phyloP scores from a whole-genome alignment of 1,284 basidiomycete genomes.

The Microbotryomycetes sp. region DNA sequence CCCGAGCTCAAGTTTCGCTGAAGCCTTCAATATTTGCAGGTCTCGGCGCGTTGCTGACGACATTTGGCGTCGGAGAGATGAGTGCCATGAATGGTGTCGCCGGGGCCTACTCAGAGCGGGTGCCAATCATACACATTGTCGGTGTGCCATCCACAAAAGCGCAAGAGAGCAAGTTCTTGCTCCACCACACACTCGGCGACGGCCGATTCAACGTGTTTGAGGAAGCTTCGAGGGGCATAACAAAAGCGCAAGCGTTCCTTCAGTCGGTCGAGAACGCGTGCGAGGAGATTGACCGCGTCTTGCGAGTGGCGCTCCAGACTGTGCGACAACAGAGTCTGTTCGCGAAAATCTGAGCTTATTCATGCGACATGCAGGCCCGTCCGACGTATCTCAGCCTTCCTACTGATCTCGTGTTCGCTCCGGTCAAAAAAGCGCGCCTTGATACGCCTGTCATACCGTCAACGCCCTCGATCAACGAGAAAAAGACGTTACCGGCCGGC shows the following conservation, averaged over 20 bases:
- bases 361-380: slow-evolving; percentile 52
- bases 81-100: slow-evolving; percentile 72
- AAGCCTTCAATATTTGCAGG: background rate
- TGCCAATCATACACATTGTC: slow-evolving; percentile 86
- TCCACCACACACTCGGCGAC: slow-evolving; percentile 64
- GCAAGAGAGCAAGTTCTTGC: slow-evolving; percentile 48
- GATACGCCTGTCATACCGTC: slow-evolving; percentile 50
- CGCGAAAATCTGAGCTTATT: background rate
- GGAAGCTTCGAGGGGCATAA: slow-evolving; percentile 68
- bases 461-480: slow-evolving; percentile 6
- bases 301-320: slow-evolving; percentile 59
- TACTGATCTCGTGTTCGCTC: slow-evolving; percentile 59
- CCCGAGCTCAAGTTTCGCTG: background rate
- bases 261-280: slow-evolving; percentile 52
- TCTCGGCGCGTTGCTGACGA: slow-evolving; percentile 41
- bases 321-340: slow-evolving; percentile 4
- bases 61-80: slow-evolving; percentile 85
- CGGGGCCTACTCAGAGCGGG: slow-evolving; percentile 59
- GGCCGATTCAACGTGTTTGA: slow-evolving; percentile 66
- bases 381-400: slow-evolving; percentile 86
- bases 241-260: slow-evolving; percentile 59
- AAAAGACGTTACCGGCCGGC: slow-evolving; percentile 19
- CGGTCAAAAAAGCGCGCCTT: slow-evolving; percentile 50
- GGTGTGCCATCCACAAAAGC: slow-evolving; percentile 72
- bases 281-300: slow-evolving; percentile 68